Evolutionary conservation across 768 basidiomycete genomes (phyloP), one percentile per base, ranked within the genome.

Genomic region (Pleurotus tuoliensis): DNA sequence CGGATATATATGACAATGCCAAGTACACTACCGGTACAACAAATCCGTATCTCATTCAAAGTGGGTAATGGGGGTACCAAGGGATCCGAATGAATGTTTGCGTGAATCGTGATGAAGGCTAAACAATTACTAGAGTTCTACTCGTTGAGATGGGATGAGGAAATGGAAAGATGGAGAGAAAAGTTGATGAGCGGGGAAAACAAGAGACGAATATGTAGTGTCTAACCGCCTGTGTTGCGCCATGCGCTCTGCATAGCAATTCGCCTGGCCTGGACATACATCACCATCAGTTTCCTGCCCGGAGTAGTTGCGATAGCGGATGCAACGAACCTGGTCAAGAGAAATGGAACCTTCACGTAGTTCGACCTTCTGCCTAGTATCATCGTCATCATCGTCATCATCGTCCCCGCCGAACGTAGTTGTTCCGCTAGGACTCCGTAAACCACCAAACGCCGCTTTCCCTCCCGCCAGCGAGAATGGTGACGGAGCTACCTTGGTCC

Each of bases 241-340:
- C 92, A 94, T 43, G 91, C 92, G 61, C 92, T 93, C 69, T 93
- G 92, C 84, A 94, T 82, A 15, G 91, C 84, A 61, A 94, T 94
- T 46, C 91, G 84, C 60, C 84, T 81, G 4, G 91, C 91, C 88
- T 92, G 58, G 25, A 39, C n/a, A 56, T 38, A 53, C 37, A 58
- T 47, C 22, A 20, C 20, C 20, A 64, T 43, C 53, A 40, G 3
- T 49, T 61, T 39, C 56, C 24, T 30, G 16, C 57, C 25, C 25
- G 20, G 34, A 18, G 53, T 37, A 9, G 41, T 47, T 8, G 37
- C 8, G 9, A 34, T 9, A 34, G 11, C 8, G 22, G 16, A 47
- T 56, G 37, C 45, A 30, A 69, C 79, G 24, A 62, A 93, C 94
- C 82, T 98, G 96, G 61, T 98, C 96, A 58, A 97, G 77, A 11